These are phyloP conservation scores for Phytophthora citrophthora DNA, from an alignment of 352 stramenopile species.

Conservation along the genomic window DNA sequence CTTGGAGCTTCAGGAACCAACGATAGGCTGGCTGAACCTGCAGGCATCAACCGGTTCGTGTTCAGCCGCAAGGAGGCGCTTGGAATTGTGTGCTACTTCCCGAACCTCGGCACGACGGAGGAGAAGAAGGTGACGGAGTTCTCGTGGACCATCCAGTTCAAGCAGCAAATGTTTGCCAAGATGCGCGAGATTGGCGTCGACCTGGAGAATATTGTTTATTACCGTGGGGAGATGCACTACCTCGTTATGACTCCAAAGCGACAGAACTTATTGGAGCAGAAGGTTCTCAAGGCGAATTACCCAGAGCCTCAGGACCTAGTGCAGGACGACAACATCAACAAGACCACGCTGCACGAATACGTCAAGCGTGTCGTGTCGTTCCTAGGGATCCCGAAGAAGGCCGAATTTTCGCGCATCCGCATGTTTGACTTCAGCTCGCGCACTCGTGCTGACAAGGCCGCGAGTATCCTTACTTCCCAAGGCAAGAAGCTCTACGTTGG, in stretches of 20 bases:
- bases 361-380: constrained; percentile 75
- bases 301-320: constrained; percentile 68
- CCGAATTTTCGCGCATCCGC: constrained; percentile 67
- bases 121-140: constrained; percentile 85
- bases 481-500: constrained; percentile 85
- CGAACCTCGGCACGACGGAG: constrained; percentile 69
- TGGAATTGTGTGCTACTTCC: constrained; percentile 85
- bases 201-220: constrained; percentile 89
- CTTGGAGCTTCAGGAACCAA: constrained; percentile 72
- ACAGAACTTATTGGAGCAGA: constrained; percentile 76
- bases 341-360: constrained; percentile 61
- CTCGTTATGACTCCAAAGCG: constrained; percentile 86
- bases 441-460: constrained; percentile 76
- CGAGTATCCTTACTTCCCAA: constrained; percentile 63
- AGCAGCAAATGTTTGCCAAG: constrained; percentile 84
- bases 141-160: constrained; percentile 88
- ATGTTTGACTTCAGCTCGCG: constrained; percentile 88
- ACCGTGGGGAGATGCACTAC: constrained; percentile 88
- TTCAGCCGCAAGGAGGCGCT: constrained; percentile 85
- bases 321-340: constrained; percentile 73
- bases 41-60: constrained; percentile 78
- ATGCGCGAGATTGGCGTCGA: constrained; percentile 77
- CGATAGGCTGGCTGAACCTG: constrained; percentile 67
- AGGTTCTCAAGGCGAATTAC: constrained; percentile 75
- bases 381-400: constrained; percentile 73